Evolutionary conservation across 768 basidiomycete genomes (phyloP).

Genomic region (Lentinula raphanica): DNA sequence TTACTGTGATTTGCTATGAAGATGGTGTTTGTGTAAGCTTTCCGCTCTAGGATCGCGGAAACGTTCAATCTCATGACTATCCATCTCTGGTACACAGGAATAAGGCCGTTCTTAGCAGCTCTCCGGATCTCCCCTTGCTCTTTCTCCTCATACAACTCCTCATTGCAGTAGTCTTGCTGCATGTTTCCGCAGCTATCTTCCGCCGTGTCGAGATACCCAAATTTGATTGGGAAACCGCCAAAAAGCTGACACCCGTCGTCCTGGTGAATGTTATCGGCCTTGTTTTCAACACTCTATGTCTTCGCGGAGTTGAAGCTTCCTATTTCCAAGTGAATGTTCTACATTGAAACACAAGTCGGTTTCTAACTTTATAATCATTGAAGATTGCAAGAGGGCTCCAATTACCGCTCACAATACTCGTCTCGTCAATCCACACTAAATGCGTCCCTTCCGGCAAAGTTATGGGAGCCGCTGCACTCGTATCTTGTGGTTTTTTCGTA

Average conservation of each 20-base stretch:
- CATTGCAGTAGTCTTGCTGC: constrained; percentile 63
- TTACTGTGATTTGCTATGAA: constrained; percentile 17
- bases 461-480: constrained; percentile 53
- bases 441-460: constrained; percentile 50
- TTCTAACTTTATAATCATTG: not conserved
- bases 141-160: constrained; percentile 67
- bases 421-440: constrained; percentile 57
- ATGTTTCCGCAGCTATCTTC: constrained; percentile 43
- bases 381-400: constrained; percentile 84
- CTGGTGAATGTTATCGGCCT: constrained; percentile 69
- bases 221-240: constrained; percentile 44
- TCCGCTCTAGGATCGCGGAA: not conserved
- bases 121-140: constrained; percentile 60
- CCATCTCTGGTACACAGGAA: constrained; percentile 46
- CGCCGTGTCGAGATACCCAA: constrained; percentile 53
- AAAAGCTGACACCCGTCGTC: constrained; percentile 58
- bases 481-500: constrained; percentile 72
- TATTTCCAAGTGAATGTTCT: constrained; percentile 61
- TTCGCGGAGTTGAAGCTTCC: constrained; percentile 73
- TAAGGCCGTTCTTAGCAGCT: constrained; percentile 66
- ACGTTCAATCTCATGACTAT: not conserved
- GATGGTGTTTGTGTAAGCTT: constrained; percentile 50
- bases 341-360: not conserved
- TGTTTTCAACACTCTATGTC: constrained; percentile 74
- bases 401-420: constrained; percentile 73